Evolutionary conservation across 2,329 filamentous ascomycete species (phyloP), one percentile per base, ranked within the genome.

Genomic region (Colletotrichum spaethianum): DNA sequence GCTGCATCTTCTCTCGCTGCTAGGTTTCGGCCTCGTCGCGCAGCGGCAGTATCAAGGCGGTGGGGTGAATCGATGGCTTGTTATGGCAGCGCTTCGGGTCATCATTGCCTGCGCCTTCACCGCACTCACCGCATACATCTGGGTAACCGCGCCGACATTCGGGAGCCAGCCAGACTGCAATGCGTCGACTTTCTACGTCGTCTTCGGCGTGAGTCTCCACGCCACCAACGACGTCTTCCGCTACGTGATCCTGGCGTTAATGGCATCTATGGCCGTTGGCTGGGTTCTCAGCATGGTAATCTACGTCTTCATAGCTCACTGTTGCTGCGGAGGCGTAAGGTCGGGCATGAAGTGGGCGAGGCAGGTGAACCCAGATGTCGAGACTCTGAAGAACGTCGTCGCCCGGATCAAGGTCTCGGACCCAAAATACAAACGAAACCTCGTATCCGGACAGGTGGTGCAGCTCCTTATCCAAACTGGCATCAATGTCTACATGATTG

Each of bases 151-250:
- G 20, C 40, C 60, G 14, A 62, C 18, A 9, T 52, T 48, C 20
- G 44, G 31, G 23, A 62, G 16, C 31, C 60, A 62, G 20, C 44
- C 31, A 2, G 28, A 23, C 18, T 62, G 20, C 20, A 62, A 62
- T 23, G 42, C 31, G 9, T 36, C 42, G 20, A 62, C 42, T 4
- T 11, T 62, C 20, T 62, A 50, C 9, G 60, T 62, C n/a, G 44
- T 50, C 44, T 50, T 62, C 11, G 60, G 44, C 40, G 28, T 62
- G 11, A 62, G 60, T 9, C 12, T 62, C 2, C n/a, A 48, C 3
- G 60, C 60, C 44, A 50, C 60, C 42, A 38, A 48, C 44, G 28
- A 62, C 6, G 31, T 62, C 11, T 62, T 62, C 42, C 59, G 59
- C 16, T 23, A 62, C 7, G 23, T 50, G 18, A 50, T 50, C 20